Evolutionary conservation across 179 eudicot species (phyloP), one percentile per base, ranked within the genome.

Genomic region (Actinidia chinensis): DNA sequence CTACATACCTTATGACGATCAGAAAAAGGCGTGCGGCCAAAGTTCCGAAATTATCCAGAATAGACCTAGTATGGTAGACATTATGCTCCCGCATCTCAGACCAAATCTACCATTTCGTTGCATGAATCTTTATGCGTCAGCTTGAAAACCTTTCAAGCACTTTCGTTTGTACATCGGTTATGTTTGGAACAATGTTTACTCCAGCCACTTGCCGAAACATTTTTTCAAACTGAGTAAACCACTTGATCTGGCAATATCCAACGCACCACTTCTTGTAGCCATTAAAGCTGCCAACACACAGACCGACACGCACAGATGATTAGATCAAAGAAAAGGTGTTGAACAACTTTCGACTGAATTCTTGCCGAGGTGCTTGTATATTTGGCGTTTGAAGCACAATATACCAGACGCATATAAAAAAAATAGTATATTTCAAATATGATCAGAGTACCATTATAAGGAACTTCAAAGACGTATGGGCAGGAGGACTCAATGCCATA

Each of bases 401-500:
- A 58, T 58, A 40, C 55, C 54, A 77, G n/a, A n/a, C n/a, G n/a
- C n/a, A n/a, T n/a, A n/a, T n/a, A n/a, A n/a, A n/a, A n/a, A n/a
- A n/a, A n/a, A n/a, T n/a, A n/a, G n/a, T n/a, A n/a, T 51, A 25
- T 0, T 7, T 25, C 36, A 43, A 2, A 71, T 56, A 51, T 67
- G 18, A 22, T 47, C 63, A 52, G 75, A 59, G 76, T 87, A 94
- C 99, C 98, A 72, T 84, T 89, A 33, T 72, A 85, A 82, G 99
- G 98, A 79, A 87, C 87, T 66, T 87, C 77, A 28, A 74, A 78
- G 81, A 92, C 78, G 73, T 83, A 44, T 92, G 88, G 54, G 94
- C 86, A 63, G 99, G 99, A 82, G 93, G 97, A 77, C 99, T n/a
- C 99, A 79, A 95, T 87, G 78, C 99, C 99, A 74, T 14, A 76